A percentile compares a stretch with the other conserved stretches of the same genome.
Conservation (phyloP, 2,329 filamentous ascomycete genomes). For the Neofusicoccum laricinum region DNA sequence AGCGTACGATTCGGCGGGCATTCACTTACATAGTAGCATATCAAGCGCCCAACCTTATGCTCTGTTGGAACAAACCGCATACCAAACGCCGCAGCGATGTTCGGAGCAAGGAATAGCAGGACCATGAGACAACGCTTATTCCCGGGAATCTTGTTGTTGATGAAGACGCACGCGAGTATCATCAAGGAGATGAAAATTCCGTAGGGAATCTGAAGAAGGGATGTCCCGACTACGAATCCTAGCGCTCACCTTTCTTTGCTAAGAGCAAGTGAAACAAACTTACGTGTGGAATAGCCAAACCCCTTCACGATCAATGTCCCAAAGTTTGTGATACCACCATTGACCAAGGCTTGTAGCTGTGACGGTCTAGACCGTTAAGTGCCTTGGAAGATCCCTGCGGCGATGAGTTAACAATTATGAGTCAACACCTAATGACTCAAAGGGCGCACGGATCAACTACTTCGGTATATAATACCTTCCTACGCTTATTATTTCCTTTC, state of each 20-base stretch:
- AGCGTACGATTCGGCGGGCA: not conserved
- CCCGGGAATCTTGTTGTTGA: not conserved
- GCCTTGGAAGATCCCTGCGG: too few species aligned
- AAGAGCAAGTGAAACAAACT: too few species aligned
- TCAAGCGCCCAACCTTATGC: not conserved
- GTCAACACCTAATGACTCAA: too few species aligned
- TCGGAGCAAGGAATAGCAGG: not conserved
- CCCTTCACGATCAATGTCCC: slow-evolving; percentile 36
- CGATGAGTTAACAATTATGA: too few species aligned
- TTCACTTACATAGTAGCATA: not conserved
- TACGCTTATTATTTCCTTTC: too few species aligned
- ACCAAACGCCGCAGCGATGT: not conserved
- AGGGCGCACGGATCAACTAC: too few species aligned
- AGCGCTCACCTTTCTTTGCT: too few species aligned
- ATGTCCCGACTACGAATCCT: slow-evolving; percentile 19
- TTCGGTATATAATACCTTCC: too few species aligned
- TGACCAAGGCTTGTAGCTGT: slow-evolving; percentile 31
- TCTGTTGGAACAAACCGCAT: not conserved
- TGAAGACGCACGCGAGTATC: slow-evolving; percentile 20
- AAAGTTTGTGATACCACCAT: slow-evolving; percentile 42
- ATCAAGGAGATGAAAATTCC: slow-evolving; percentile 23
- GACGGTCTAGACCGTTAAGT: too few species aligned
- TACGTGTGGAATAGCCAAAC: slow-evolving; percentile 36
- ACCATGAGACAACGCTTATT: not conserved
- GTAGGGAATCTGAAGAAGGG: slow-evolving; percentile 29